A percentile compares a stretch with the other conserved stretches of the same genome.
These are phyloP conservation scores for Hymenoscyphus salicellus DNA, from an alignment of 2,329 filamentous ascomycete species.

Conservation along the genomic window DNA sequence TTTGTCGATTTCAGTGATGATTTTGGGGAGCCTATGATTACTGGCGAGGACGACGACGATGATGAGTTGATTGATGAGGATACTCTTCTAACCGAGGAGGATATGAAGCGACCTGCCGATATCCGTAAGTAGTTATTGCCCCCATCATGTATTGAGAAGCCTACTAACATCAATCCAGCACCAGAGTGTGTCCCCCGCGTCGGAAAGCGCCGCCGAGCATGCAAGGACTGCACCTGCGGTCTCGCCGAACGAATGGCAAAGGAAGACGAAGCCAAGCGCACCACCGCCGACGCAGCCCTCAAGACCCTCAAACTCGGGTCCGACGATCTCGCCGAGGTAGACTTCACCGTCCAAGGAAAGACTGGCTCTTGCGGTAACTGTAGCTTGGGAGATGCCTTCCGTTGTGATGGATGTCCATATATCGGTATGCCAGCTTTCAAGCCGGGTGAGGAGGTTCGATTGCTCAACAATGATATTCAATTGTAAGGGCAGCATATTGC, in stretches of 20 bases:
- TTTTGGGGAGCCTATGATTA: slow-evolving; percentile 49
- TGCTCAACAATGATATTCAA: slow-evolving; percentile 84
- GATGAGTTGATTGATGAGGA: slow-evolving; percentile 93
- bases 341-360: slow-evolving; percentile 97
- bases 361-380: slow-evolving; percentile 94
- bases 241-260: slow-evolving; percentile 79
- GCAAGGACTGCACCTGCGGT: slow-evolving; percentile 97
- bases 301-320: slow-evolving; percentile 68
- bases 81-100: slow-evolving; percentile 78
- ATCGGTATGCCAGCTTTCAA: slow-evolving; percentile 94
- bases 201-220: slow-evolving; percentile 85
- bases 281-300: slow-evolving; percentile 60
- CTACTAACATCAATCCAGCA: slow-evolving; percentile 48
- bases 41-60: slow-evolving; percentile 55
- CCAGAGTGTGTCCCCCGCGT: slow-evolving; percentile 82
- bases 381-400: slow-evolving; percentile 85
- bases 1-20: slow-evolving; percentile 68
- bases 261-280: slow-evolving; percentile 72
- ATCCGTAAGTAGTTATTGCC: slow-evolving; percentile 66
- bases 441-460: slow-evolving; percentile 86
- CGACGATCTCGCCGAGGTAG: slow-evolving; percentile 82
- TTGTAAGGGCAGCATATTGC: slow-evolving; percentile 55
- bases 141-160: not conserved
- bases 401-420: slow-evolving; percentile 74
- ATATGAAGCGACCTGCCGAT: slow-evolving; percentile 72